Conservation (phyloP, 495 filamentous ascomycete species). For the Xylaria sp. region DNA sequence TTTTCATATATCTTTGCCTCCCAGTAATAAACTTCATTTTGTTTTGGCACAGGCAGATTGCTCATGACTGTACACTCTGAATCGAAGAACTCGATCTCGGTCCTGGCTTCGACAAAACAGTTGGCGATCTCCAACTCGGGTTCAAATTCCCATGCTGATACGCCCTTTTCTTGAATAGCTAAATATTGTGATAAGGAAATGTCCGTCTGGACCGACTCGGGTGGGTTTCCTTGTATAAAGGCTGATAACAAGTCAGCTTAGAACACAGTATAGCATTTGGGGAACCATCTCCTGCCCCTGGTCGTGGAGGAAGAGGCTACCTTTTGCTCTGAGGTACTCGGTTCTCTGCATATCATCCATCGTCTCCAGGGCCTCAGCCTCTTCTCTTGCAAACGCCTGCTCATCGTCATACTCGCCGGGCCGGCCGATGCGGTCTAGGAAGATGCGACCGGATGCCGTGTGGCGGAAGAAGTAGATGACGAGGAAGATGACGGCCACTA, state of each 20-base stretch:
- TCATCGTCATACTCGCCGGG: conserved; percentile 98
- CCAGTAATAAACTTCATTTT: conserved; percentile 99
- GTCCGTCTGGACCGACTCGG: conserved; percentile 93
- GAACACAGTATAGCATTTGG: conserved; percentile 25
- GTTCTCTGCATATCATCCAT: conserved; percentile 94
- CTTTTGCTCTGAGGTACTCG: conserved; percentile 95
- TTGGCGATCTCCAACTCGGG: conserved; percentile 98
- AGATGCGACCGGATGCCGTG: conserved; percentile 85
- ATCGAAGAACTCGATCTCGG: conserved; percentile 98
- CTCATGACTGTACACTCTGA: conserved; percentile 97
- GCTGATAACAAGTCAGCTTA: conserved; percentile 57
- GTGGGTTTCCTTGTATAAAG: conserved; percentile 92
- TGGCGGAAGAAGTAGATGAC: conserved; percentile 94
- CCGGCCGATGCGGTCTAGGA: conserved; percentile 90
- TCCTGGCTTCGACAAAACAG: conserved; percentile 95
- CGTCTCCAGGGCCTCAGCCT: conserved; percentile 89
- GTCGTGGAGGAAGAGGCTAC: conserved; percentile 59
- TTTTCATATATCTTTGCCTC: conserved; percentile 99
- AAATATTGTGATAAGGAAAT: conserved; percentile 97
- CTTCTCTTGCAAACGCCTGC: conserved; percentile 87
- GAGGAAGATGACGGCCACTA: conserved; percentile 81
- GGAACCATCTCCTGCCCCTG: neutral
- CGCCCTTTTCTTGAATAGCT: conserved; percentile 98
- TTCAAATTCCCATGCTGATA: conserved; percentile 98
- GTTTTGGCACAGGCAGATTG: conserved; percentile 95